Evolutionary conservation across 2,329 filamentous ascomycete species (phyloP), one percentile per base, ranked within the genome.

Genomic region (Trichoderma simmonsii): DNA sequence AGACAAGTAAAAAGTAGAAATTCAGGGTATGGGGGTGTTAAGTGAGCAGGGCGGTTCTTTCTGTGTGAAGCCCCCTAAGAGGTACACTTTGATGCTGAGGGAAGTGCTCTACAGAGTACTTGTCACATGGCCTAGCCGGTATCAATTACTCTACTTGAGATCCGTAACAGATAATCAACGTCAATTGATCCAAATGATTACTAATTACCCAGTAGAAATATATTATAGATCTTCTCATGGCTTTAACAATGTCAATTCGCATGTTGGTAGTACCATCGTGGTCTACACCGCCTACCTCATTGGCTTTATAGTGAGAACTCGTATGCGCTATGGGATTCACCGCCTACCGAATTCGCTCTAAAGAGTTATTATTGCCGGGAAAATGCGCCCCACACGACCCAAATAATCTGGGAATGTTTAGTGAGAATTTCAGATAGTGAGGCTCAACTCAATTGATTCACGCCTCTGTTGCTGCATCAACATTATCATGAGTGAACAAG

Each of bases 401-500:
- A 51, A 59, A 71, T 60, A 56, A 15, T 54, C 30, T 30, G 60
- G 56, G 43, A 51, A 51, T 30, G 21, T 64, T 43, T 28, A 28
- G 26, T 71, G 68, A 71, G 68, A 71, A 71, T 66, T 71, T 62
- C 51, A 56, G n/a, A 57, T 21, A 21, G 36, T 51, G 32, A 71
- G 24, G 24, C 48, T 60, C 36, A 24, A 51, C 60, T 30, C 60
- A 64, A 57, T 64, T 43, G 59, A 11, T 43, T 59, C 34, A 34
- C 48, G 12, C n/a, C n/a, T 71, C 51, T 64, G 28, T 43, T 28
- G 24, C 24, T 59, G 43, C 54, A 34, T 60, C 70, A 14, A 21
- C 70, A 26, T 36, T 51, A 71, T 48, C 39, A 82, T 82, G 81
- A 74, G 77, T 3, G 80, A 81, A 2, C 77, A 36, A 28, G 71